These are phyloP conservation scores for Aechmea fasciata DNA, from an alignment of 176 grass and related monocot genomes.

Conservation along the genomic window DNA sequence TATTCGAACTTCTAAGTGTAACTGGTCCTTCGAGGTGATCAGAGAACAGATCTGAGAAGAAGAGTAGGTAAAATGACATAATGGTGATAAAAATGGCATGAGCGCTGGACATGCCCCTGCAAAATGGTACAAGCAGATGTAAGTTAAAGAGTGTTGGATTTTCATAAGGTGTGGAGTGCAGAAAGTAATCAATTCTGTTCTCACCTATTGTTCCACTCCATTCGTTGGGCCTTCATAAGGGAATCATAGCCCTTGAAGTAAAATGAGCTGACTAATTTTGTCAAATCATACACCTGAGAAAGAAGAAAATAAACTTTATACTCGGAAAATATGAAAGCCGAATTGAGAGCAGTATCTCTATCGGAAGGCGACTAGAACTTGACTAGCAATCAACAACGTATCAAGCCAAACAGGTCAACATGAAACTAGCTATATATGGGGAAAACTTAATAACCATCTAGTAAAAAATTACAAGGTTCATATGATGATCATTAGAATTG, in stretches of 20 bases:
- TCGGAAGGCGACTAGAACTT: too few species aligned
- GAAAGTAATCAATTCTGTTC: conserved; percentile 1
- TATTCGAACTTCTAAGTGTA: conserved; percentile 56
- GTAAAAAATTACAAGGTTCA: too few species aligned
- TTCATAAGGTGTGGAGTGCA: neutral
- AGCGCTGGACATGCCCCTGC: conserved; percentile 86
- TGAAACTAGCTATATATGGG: too few species aligned
- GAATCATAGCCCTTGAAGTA: conserved; percentile 76
- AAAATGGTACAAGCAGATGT: conserved; percentile 32
- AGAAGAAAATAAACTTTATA: conserved; percentile 5
- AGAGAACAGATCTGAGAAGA: conserved; percentile 81
- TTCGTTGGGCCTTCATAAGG: conserved; percentile 71
- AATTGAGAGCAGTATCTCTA: neutral
- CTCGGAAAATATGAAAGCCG: conserved; percentile 15
- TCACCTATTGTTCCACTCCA: conserved; percentile 98
- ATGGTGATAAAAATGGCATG: conserved; percentile 83
- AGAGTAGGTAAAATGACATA: conserved; percentile 67
- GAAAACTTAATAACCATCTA: too few species aligned
- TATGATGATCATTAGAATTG: too few species aligned
- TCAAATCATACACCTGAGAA: conserved; percentile 68
- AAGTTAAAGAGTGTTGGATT: conserved; percentile 16
- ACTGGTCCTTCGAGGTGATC: conserved; percentile 45
- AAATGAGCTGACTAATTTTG: conserved; percentile 54
- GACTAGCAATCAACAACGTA: too few species aligned
- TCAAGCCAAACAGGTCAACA: too few species aligned